phyloP scores from a whole-genome alignment of 23 red algal species.

The Gracilaria domingensis region DNA sequence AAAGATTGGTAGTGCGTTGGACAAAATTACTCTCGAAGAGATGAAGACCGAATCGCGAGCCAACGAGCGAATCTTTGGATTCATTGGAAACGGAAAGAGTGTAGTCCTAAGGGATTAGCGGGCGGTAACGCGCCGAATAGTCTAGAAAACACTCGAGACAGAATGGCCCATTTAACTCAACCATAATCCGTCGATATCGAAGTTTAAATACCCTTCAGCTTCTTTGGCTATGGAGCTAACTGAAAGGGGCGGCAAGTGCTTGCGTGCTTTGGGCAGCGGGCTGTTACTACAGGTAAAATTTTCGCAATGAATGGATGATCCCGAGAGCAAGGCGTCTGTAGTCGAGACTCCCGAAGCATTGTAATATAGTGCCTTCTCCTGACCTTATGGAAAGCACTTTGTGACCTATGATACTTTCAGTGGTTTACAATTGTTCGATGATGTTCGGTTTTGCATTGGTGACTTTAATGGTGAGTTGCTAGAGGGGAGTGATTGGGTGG shows the following conservation, averaged over 20 bases:
- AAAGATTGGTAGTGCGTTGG: slow-evolving; percentile 51
- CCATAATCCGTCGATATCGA: background rate
- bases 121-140: slow-evolving; percentile 94
- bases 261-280: background rate
- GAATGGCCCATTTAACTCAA: slow-evolving; percentile 60
- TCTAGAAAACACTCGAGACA: slow-evolving; percentile 60
- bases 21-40: slow-evolving; percentile 85
- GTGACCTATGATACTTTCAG: no score
- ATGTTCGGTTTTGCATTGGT: slow-evolving; percentile 17
- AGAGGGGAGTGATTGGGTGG: slow-evolving; percentile 44
- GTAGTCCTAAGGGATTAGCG: slow-evolving; percentile 77
- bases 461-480: slow-evolving; percentile 68
- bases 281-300: background rate
- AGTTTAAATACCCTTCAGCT: background rate
- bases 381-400: background rate
- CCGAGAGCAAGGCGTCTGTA: background rate
- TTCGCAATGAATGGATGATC: background rate
- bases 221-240: background rate
- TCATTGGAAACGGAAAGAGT: slow-evolving; percentile 88
- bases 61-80: slow-evolving; percentile 83
- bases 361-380: no score
- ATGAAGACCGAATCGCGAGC: slow-evolving; percentile 87
- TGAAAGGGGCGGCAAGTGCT: background rate
- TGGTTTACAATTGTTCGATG: slow-evolving; percentile 7
- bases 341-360: background rate